A percentile compares a stretch with the other conserved stretches of the same genome.
Evolutionary conservation across 108 stramenopile genomes (phyloP).

Genomic region (Discostella pseudostelligera): DNA sequence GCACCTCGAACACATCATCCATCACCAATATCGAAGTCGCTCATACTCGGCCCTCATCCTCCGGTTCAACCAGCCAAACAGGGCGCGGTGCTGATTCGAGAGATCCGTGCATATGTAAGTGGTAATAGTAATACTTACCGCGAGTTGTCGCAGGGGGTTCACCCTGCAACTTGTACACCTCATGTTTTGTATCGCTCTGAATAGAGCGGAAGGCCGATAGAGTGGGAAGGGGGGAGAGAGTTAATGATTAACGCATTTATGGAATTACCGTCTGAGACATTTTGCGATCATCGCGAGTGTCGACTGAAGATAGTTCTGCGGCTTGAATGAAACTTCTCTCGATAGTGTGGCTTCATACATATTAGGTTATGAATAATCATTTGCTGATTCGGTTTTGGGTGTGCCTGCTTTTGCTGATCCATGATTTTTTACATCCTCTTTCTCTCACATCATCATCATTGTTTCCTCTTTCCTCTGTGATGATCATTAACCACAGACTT

Average conservation of each 20-base stretch:
- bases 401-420: no score
- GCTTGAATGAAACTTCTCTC: not conserved
- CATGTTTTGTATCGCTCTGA: no score
- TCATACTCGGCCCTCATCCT: conserved; percentile 37
- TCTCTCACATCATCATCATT: not conserved
- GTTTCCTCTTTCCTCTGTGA: not conserved
- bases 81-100: conserved; percentile 12
- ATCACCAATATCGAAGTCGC: conserved; percentile 26
- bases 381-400: no score
- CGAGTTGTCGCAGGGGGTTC: no score
- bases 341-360: not conserved
- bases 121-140: not conserved
- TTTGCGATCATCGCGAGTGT: not conserved
- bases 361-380: not conserved
- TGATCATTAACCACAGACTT: conserved; percentile 10
- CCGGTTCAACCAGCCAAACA: conserved; percentile 21
- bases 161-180: no score
- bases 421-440: not conserved
- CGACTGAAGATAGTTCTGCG: no score
- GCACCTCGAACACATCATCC: not conserved
- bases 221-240: no score
- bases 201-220: no score
- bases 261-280: no score
- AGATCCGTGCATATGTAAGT: conserved; percentile 31
- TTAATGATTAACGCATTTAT: no score